Evolutionary conservation across 176 grass and related monocot species (phyloP).

Genomic region (Elaeis guineensis): DNA sequence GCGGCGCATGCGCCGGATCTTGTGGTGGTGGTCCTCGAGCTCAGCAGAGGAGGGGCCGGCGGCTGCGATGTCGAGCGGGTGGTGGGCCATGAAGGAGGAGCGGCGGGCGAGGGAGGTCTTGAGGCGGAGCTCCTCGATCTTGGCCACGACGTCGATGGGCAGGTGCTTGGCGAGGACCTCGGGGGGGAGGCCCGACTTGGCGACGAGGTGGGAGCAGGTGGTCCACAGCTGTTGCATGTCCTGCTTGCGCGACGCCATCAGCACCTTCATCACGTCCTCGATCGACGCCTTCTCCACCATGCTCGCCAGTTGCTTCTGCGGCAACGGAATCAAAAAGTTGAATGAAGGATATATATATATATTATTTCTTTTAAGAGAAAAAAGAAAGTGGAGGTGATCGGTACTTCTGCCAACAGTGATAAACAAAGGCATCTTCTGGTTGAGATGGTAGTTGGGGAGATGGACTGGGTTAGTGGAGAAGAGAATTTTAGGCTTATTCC

Average conservation of each 20-base stretch:
- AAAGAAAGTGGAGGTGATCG: no score
- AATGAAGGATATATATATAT: not conserved
- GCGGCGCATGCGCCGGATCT: slow-evolving; percentile 98
- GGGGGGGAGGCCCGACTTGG: slow-evolving; percentile 82
- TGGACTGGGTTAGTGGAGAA: not conserved
- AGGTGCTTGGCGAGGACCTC: slow-evolving; percentile 97
- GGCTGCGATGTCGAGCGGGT: slow-evolving; percentile 27
- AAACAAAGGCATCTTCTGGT: no score
- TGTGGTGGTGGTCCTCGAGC: slow-evolving; percentile 70
- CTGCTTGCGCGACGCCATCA: slow-evolving; percentile 89
- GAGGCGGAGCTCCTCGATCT: slow-evolving; percentile 92
- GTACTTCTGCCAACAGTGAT: no score
- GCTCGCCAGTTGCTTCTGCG: slow-evolving; percentile 89
- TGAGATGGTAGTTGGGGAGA: no score
- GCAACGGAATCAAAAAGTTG: no score
- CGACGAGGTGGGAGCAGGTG: slow-evolving; percentile 91
- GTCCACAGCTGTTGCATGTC: slow-evolving; percentile 90
- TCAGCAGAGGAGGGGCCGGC: slow-evolving; percentile 11
- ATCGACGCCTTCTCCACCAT: slow-evolving; percentile 98
- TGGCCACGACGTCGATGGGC: slow-evolving; percentile 73
- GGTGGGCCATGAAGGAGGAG: slow-evolving; percentile 51
- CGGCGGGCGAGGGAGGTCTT: slow-evolving; percentile 76
- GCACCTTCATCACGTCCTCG: slow-evolving; percentile 99
- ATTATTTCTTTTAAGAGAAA: no score
- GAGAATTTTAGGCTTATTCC: slow-evolving; percentile 19